Base-by-base conservation (phyloP, 129 eudicot genomes). In the Smallanthus sonchifolius region DNA sequence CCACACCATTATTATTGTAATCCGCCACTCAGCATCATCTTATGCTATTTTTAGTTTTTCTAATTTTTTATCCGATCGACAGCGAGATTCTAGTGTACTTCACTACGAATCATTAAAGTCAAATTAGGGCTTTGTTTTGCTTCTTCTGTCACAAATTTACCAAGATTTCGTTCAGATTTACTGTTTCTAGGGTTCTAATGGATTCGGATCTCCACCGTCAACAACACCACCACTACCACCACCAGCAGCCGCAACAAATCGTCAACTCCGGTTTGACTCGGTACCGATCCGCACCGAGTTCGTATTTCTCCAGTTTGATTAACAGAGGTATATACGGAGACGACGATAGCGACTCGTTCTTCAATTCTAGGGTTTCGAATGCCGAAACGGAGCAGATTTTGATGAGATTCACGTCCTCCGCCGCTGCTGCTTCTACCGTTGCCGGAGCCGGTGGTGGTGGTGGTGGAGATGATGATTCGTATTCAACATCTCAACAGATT, bases 261-360 rank as follows among this genome's bases (percentile, higher is more conserved):
- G 69, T 73, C 74, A 87, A 56, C 77, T 72, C 90, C 2, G 95
- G 97, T 0, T 84, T 91, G 67, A 83, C 88, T 15, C 81, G 97
- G 40, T 88, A 88, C 70, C 77, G 87, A 64, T 91, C 97, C 8
- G 97, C 97, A 0, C 97, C 97, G 13, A 91, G 92, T 62, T 88
- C 97, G 0, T 91, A 86, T 43, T 90, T 91, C 51, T 65, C 88
- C 3, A 77, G 62, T 65, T 51, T 88, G 35, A 67, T 88, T 3
- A 76, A 64, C 63, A 78, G 71, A 49, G 82, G 74, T 2, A 43
- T 65, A 0, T 87, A 75, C 51, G 88, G 82, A 38, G 86, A 69
- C 19, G 96, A 90, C 34, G 94, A 85, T 62, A 54, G 69, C 39
- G 92, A 82, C 37, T 79, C 73, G 5, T 79, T 86, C 35, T 54